Conservation (phyloP, 306 rosid genomes). For the Cicer bijugum region DNA sequence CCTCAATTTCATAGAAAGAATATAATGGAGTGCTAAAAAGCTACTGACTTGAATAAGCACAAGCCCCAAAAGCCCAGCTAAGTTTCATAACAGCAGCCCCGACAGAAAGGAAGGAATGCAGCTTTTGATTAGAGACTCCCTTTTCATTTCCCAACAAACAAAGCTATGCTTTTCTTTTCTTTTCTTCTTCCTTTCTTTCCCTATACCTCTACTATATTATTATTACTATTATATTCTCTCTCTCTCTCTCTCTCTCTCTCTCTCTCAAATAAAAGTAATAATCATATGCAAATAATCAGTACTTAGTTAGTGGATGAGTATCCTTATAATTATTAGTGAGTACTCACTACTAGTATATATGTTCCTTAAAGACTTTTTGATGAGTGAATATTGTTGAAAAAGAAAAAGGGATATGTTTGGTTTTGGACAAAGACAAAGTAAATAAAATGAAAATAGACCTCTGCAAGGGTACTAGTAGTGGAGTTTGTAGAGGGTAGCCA, state of each 20-base stretch:
- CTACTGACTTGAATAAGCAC: constrained; percentile 58
- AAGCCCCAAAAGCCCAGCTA: constrained; percentile 70
- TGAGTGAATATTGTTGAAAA: constrained; percentile 6
- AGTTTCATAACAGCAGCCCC: constrained; percentile 75
- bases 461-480: constrained; percentile 55
- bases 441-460: constrained; percentile 60
- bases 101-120: constrained; percentile 94
- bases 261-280: constrained; percentile 37
- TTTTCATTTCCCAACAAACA: constrained; percentile 89
- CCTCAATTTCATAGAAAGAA: constrained; percentile 45
- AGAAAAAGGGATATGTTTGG: not conserved
- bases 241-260: not conserved
- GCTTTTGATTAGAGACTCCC: constrained; percentile 62
- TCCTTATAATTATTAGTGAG: not conserved
- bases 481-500: constrained; percentile 73
- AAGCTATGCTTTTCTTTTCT: constrained; percentile 56
- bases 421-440: constrained; percentile 38
- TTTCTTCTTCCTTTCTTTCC: constrained; percentile 26
- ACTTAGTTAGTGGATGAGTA: constrained; percentile 43
- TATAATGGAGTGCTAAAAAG: constrained; percentile 41
- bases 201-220: not conserved
- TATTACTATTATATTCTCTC: not conserved
- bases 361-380: constrained; percentile 41
- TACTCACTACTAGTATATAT: not conserved
- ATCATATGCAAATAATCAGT: constrained; percentile 55